phyloP scores from a whole-genome alignment of 495 filamentous ascomycete genomes.

The Polyplosphaeria fusca region DNA sequence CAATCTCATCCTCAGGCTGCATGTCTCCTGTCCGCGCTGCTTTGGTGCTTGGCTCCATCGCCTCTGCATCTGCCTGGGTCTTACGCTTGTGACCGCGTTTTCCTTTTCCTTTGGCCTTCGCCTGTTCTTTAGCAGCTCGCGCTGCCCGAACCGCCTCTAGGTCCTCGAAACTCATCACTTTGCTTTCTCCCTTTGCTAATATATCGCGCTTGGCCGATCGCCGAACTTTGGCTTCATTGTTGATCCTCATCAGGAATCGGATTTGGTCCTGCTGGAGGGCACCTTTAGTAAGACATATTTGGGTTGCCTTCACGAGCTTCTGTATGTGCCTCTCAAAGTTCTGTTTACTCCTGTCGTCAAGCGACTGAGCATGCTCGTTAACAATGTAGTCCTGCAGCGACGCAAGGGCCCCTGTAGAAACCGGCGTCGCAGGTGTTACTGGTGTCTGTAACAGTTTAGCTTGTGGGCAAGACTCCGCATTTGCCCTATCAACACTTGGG shows the following conservation, averaged over 20 bases:
- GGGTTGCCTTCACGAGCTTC: constrained; percentile 7
- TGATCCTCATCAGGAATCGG: constrained; percentile 1
- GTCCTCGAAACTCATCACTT: constrained; percentile 16
- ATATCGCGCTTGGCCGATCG: constrained; percentile 5
- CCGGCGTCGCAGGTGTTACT: constrained; percentile 3
- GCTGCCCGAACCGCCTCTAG: background rate
- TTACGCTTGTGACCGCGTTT: background rate
- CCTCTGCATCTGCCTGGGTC: background rate
- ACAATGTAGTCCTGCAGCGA: constrained; percentile 10
- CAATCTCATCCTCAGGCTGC: too few species aligned
- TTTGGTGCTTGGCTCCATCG: too few species aligned
- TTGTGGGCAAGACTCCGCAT: background rate
- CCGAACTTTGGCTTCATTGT: constrained; percentile 17
- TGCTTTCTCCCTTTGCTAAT: constrained; percentile 1
- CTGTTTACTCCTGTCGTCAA: constrained; percentile 8
- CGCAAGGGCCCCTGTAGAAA: background rate
- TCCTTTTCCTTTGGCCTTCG: background rate
- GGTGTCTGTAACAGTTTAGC: constrained; percentile 14
- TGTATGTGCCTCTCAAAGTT: constrained; percentile 5
- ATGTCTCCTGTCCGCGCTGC: too few species aligned
- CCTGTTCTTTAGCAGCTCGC: background rate
- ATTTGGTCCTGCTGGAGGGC: constrained; percentile 6
- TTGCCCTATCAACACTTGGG: constrained; percentile 3
- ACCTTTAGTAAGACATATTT: constrained; percentile 12
- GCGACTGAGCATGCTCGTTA: constrained; percentile 4